Percentiles rank a stretch among this genome's conserved stretches.
Evolutionary conservation across 805 yeast species (phyloP).

Genomic region (Candida sakaeoensis): DNA sequence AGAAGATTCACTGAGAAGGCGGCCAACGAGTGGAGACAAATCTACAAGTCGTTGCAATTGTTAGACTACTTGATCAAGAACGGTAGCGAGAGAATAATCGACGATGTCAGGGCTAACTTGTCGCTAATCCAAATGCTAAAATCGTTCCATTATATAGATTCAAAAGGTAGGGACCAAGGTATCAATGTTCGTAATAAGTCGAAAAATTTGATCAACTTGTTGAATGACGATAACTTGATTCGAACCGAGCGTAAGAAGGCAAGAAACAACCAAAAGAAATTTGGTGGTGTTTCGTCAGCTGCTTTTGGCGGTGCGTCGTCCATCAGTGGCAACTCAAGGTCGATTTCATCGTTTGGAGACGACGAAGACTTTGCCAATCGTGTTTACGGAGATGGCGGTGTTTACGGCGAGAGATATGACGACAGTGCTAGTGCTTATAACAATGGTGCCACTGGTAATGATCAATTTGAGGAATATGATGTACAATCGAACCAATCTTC

Average conservation of each 20-base stretch:
- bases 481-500: slow-evolving; percentile 30
- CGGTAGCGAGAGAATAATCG: slow-evolving; percentile 93
- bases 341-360: slow-evolving; percentile 16
- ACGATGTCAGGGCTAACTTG: slow-evolving; percentile 83
- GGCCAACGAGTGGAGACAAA: slow-evolving; percentile 97
- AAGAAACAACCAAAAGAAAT: slow-evolving; percentile 79
- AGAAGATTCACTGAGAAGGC: slow-evolving; percentile 93
- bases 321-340: slow-evolving; percentile 16
- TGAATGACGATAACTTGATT: slow-evolving; percentile 72
- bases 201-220: slow-evolving; percentile 63
- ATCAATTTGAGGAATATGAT: slow-evolving; percentile 60
- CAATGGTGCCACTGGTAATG: slow-evolving; percentile 32
- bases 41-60: slow-evolving; percentile 88
- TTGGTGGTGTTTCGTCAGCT: slow-evolving; percentile 65
- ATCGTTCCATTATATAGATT: slow-evolving; percentile 89
- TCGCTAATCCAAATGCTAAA: slow-evolving; percentile 82
- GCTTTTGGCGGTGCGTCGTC: slow-evolving; percentile 50
- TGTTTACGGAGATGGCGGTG: slow-evolving; percentile 71
- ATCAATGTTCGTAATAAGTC: slow-evolving; percentile 91
- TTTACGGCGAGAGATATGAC: slow-evolving; percentile 62
- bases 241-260: slow-evolving; percentile 88
- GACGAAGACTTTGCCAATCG: slow-evolving; percentile 51
- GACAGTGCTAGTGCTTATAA: slow-evolving; percentile 47
- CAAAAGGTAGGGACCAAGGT: slow-evolving; percentile 94
- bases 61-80: slow-evolving; percentile 87